Percentiles rank a stretch among this genome's conserved stretches.
Conservation (phyloP, 345 rosid genomes). For the Lumnitzera racemosa region DNA sequence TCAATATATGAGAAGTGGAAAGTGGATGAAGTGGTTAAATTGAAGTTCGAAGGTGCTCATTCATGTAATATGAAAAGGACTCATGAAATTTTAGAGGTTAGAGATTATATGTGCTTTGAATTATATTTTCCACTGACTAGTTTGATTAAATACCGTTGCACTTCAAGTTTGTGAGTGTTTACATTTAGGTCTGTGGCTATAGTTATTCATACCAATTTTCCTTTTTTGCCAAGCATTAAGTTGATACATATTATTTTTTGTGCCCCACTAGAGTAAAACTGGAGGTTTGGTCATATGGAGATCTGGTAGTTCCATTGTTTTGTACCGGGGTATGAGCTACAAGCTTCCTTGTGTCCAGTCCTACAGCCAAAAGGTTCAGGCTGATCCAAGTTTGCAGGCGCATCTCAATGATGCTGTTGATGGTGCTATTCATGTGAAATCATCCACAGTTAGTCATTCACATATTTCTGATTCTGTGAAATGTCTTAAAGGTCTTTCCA, state of each 20-base stretch:
- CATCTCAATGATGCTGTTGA: conserved; percentile 5
- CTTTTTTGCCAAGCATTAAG: too few species aligned
- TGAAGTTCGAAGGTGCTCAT: conserved; percentile 65
- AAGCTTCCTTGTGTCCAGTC: conserved; percentile 63
- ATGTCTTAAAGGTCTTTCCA: conserved; percentile 39
- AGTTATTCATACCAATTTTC: background rate
- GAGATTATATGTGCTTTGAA: conserved; percentile 12
- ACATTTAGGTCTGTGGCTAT: too few species aligned
- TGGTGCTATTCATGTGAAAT: conserved; percentile 6
- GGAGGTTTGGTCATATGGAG: conserved; percentile 94
- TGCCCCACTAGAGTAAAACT: conserved; percentile 54
- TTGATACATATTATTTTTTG: conserved; percentile 12
- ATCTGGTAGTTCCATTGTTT: conserved; percentile 85
- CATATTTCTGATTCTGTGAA: conserved; percentile 29
- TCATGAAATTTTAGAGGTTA: conserved; percentile 74
- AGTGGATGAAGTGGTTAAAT: conserved; percentile 74
- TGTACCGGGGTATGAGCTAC: conserved; percentile 78
- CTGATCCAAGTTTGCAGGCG: conserved; percentile 10
- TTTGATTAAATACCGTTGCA: too few species aligned
- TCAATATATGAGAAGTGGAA: conserved; percentile 73
- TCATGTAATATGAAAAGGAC: conserved; percentile 79
- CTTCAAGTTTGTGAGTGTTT: too few species aligned
- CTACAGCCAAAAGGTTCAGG: conserved; percentile 34
- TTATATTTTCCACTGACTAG: background rate
- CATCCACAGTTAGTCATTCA: conserved; percentile 9